phyloP scores from a whole-genome alignment of 768 basidiomycete genomes.

The Pisolithus microcarpus region DNA sequence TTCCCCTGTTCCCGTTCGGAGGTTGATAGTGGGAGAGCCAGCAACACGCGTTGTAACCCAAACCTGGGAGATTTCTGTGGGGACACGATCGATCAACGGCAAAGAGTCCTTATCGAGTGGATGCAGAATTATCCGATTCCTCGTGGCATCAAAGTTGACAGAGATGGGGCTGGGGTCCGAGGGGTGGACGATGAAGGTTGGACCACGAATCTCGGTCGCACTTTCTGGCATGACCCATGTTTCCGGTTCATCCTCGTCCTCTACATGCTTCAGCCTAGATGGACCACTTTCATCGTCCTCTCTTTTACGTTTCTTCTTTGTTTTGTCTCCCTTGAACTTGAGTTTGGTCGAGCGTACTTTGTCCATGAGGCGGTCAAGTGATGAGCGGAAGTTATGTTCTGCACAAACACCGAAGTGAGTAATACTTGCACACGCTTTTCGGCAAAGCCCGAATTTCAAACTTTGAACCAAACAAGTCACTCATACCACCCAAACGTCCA shows the following conservation, averaged over 20 bases:
- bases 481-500: conserved; percentile 13
- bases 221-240: conserved; percentile 75
- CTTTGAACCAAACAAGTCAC: conserved; percentile 32
- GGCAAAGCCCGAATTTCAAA: conserved; percentile 21
- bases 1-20: conserved; percentile 80
- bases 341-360: conserved; percentile 68
- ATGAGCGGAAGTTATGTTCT: no score
- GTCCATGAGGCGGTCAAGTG: conserved; percentile 26
- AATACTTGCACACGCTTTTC: not conserved
- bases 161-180: conserved; percentile 73
- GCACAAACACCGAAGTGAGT: no score
- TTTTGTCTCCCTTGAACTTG: conserved; percentile 85
- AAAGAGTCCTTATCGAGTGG: conserved; percentile 55
- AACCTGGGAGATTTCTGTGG: conserved; percentile 80
- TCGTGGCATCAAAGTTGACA: conserved; percentile 71
- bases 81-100: conserved; percentile 56
- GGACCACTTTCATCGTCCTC: conserved; percentile 41
- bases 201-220: conserved; percentile 71
- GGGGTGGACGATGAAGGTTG: conserved; percentile 81
- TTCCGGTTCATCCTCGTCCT: conserved; percentile 61
- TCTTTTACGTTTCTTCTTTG: conserved; percentile 74
- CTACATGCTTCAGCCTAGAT: conserved; percentile 40
- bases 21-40: conserved; percentile 76
- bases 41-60: conserved; percentile 88
- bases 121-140: conserved; percentile 62